phyloP scores from a whole-genome alignment of 2,329 filamentous ascomycete genomes.

The Stylonectria norvegica region DNA sequence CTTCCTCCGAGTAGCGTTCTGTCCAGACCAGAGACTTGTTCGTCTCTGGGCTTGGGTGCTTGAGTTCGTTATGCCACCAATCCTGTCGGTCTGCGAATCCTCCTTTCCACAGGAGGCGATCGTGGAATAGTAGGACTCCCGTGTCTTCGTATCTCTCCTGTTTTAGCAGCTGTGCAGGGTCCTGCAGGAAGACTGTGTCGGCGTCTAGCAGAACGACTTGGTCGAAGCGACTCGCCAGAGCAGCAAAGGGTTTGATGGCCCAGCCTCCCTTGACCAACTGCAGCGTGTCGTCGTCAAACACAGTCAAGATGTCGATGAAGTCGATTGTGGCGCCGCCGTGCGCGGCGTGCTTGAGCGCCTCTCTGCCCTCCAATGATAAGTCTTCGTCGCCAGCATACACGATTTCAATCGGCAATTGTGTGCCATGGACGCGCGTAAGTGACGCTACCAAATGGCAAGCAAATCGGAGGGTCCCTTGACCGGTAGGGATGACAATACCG shows the following conservation, averaged over 20 bases:
- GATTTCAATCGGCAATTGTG: conserved; percentile 34
- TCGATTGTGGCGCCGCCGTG: conserved; percentile 18
- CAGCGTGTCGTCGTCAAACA: conserved; percentile 33
- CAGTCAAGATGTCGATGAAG: conserved; percentile 32
- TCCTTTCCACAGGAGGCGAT: conserved; percentile 38
- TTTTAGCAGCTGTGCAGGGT: conserved; percentile 31
- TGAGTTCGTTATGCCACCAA: conserved; percentile 38
- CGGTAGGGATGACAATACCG: conserved; percentile 37
- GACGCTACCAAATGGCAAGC: conserved; percentile 35
- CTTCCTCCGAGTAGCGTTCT: conserved; percentile 40
- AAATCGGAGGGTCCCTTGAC: conserved; percentile 31
- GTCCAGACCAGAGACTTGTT: conserved; percentile 37
- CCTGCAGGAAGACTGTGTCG: conserved; percentile 38
- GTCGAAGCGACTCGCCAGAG: conserved; percentile 34
- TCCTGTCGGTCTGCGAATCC: conserved; percentile 32
- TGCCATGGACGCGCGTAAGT: conserved; percentile 29
- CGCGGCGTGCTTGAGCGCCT: conserved; percentile 21
- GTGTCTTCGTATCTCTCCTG: conserved; percentile 31
- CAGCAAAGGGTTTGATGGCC: conserved; percentile 42
- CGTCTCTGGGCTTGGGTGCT: conserved; percentile 32
- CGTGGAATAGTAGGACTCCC: conserved; percentile 39
- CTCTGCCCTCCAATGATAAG: conserved; percentile 23
- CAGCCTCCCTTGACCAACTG: conserved; percentile 32
- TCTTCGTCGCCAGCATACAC: conserved; percentile 36
- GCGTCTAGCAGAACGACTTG: conserved; percentile 39